A percentile compares a stretch with the other conserved stretches of the same genome.
Evolutionary conservation across 352 stramenopile species (phyloP).

Genomic region (Pythium phragmitis): DNA sequence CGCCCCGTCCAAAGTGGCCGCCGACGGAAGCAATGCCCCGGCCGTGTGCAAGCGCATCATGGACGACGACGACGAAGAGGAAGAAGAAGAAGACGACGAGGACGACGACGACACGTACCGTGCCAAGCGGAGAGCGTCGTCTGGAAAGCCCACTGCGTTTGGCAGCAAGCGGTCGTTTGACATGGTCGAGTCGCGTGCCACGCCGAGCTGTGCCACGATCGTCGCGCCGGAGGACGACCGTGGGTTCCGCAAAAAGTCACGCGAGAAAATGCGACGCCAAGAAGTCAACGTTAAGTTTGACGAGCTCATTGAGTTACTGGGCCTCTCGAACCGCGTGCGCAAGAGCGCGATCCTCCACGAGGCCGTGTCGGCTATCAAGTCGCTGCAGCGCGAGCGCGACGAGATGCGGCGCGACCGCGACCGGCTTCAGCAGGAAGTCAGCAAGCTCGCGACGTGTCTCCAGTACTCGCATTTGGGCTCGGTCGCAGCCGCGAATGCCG

Average conservation of each 20-base stretch:
- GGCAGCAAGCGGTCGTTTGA: slow-evolving; percentile 48
- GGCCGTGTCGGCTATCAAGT: slow-evolving; percentile 65
- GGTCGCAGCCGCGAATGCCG: slow-evolving; percentile 43
- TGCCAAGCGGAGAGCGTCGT: neutral
- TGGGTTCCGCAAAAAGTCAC: slow-evolving; percentile 70
- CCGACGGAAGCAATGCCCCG: slow-evolving; percentile 4
- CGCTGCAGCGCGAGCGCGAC: slow-evolving; percentile 56
- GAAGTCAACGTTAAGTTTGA: slow-evolving; percentile 86
- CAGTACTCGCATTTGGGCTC: slow-evolving; percentile 64
- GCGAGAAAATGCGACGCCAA: slow-evolving; percentile 76
- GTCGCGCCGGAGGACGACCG: slow-evolving; percentile 49
- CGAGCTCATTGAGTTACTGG: slow-evolving; percentile 61
- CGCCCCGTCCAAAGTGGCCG: neutral
- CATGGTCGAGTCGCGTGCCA: slow-evolving; percentile 43
- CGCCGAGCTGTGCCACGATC: slow-evolving; percentile 55
- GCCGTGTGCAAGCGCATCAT: slow-evolving; percentile 42
- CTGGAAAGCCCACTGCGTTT: slow-evolving; percentile 2
- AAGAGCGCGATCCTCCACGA: slow-evolving; percentile 78
- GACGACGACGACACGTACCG: neutral
- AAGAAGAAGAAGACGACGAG: neutral
- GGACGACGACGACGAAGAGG: slow-evolving; percentile 20
- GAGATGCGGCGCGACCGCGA: slow-evolving; percentile 61
- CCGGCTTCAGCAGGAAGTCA: slow-evolving; percentile 63
- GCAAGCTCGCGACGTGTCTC: slow-evolving; percentile 60
- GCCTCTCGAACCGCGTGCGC: slow-evolving; percentile 70